These are phyloP conservation scores for Geoglossum cookeanum DNA, from an alignment of 2,329 filamentous ascomycete species.

Conservation along the genomic window DNA sequence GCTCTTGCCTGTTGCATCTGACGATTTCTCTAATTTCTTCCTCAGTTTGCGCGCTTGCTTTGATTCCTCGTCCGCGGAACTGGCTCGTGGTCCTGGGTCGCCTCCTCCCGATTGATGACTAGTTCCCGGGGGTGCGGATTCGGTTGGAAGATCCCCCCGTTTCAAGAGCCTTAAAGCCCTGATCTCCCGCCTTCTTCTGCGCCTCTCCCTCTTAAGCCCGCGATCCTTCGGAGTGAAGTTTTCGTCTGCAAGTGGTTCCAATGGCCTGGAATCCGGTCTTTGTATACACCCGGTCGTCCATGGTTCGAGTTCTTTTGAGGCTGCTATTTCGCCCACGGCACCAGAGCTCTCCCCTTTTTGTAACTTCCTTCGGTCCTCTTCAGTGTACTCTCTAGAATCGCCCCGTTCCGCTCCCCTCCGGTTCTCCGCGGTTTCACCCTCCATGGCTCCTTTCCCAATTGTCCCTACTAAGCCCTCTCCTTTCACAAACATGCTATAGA, in stretches of 20 bases:
- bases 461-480: conserved; percentile 65
- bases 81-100: not conserved
- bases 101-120: not conserved
- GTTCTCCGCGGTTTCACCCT: conserved; percentile 6
- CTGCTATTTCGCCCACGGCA: not conserved
- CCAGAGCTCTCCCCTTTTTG: conserved; percentile 8
- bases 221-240: not conserved
- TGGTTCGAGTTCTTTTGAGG: not conserved
- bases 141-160: not conserved
- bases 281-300: too few relatives aligned
- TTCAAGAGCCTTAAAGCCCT: not conserved
- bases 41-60: not conserved
- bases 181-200: not conserved
- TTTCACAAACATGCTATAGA: conserved; percentile 72
- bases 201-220: not conserved
- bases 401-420: conserved; percentile 16
- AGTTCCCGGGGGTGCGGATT: not conserved
- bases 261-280: too few relatives aligned
- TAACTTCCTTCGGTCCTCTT: not conserved
- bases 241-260: too few relatives aligned
- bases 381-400: not conserved
- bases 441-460: conserved; percentile 18
- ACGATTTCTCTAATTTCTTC: conserved; percentile 10
- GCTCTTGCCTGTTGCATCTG: conserved; percentile 10
- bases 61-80: not conserved